These are phyloP conservation scores for Cladobotryum mycophilum DNA, from an alignment of 2,329 filamentous ascomycete genomes.

Conservation along the genomic window DNA sequence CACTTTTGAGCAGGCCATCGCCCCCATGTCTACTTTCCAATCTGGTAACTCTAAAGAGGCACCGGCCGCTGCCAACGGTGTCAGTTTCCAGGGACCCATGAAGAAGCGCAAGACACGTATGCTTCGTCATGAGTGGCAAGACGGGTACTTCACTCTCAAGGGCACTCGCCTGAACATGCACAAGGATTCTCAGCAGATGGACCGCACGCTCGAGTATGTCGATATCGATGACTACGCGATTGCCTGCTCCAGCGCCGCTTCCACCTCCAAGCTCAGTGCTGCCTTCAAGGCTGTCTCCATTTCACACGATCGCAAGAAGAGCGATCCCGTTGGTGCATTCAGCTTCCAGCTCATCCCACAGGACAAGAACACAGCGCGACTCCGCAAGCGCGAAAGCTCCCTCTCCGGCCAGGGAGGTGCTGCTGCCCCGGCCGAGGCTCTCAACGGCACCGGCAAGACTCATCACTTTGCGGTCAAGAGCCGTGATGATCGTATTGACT, in stretches of 20 bases:
- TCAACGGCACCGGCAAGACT: slow-evolving; percentile 66
- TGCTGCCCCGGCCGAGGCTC: slow-evolving; percentile 35
- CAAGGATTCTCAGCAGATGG: slow-evolving; percentile 48
- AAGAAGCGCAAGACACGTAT: slow-evolving; percentile 88
- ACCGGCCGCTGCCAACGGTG: slow-evolving; percentile 39
- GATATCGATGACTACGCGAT: slow-evolving; percentile 87
- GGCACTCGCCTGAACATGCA: slow-evolving; percentile 72
- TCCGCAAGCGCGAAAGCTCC: slow-evolving; percentile 49
- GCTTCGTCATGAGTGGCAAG: slow-evolving; percentile 88
- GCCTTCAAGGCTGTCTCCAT: slow-evolving; percentile 78
- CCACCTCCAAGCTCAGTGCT: slow-evolving; percentile 73
- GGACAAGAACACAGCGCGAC: slow-evolving; percentile 46
- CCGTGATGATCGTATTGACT: slow-evolving; percentile 88
- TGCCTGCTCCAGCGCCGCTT: slow-evolving; percentile 70
- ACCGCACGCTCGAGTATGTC: slow-evolving; percentile 66
- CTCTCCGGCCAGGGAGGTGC: slow-evolving; percentile 25
- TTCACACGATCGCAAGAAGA: slow-evolving; percentile 46
- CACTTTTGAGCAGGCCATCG: slow-evolving; percentile 41
- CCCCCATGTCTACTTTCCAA: slow-evolving; percentile 25
- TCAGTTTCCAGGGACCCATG: slow-evolving; percentile 79
- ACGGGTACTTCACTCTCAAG: slow-evolving; percentile 82
- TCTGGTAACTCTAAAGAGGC: slow-evolving; percentile 19
- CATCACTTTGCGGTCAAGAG: slow-evolving; percentile 90
- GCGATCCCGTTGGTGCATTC: slow-evolving; percentile 60
- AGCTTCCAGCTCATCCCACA: slow-evolving; percentile 80